phyloP scores from a whole-genome alignment of 1,139 yeast species.

The Pichia sp. region DNA sequence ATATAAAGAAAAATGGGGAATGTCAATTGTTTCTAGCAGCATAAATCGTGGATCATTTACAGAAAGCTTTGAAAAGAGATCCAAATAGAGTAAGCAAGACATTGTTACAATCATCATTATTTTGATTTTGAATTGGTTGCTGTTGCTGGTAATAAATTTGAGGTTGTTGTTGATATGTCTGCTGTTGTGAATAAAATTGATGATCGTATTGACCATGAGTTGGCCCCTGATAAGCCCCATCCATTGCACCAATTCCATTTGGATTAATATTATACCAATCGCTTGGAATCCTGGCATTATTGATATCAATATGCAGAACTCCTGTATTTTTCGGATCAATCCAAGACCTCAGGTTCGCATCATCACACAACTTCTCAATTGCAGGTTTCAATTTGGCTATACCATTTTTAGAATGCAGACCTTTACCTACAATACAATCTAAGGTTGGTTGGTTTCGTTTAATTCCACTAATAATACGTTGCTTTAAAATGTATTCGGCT shows the following conservation, averaged over 20 bases:
- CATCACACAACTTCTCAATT: conserved; percentile 64
- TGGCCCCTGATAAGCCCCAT: conserved; percentile 16
- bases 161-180: conserved; percentile 24
- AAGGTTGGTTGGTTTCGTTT: conserved; percentile 47
- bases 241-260: conserved; percentile 25
- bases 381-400: conserved; percentile 89
- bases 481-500: conserved; percentile 69
- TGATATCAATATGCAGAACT: conserved; percentile 63
- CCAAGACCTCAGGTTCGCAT: conserved; percentile 50
- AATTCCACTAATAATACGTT: conserved; percentile 61
- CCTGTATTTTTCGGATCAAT: conserved; percentile 72
- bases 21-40: no score
- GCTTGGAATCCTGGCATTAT: conserved; percentile 40
- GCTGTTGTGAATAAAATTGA: conserved; percentile 1
- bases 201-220: conserved; percentile 2
- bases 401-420: conserved; percentile 73
- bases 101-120: conserved; percentile 3
- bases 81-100: not conserved
- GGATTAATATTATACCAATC: conserved; percentile 33
- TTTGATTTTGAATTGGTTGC: conserved; percentile 12
- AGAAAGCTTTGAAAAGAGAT: not conserved
- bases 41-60: no score
- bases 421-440: conserved; percentile 89
- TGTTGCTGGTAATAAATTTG: conserved; percentile 29
- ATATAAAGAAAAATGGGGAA: no score